Evolutionary conservation across 768 basidiomycete genomes (phyloP).

Genomic region (Lentinula detonsa): DNA sequence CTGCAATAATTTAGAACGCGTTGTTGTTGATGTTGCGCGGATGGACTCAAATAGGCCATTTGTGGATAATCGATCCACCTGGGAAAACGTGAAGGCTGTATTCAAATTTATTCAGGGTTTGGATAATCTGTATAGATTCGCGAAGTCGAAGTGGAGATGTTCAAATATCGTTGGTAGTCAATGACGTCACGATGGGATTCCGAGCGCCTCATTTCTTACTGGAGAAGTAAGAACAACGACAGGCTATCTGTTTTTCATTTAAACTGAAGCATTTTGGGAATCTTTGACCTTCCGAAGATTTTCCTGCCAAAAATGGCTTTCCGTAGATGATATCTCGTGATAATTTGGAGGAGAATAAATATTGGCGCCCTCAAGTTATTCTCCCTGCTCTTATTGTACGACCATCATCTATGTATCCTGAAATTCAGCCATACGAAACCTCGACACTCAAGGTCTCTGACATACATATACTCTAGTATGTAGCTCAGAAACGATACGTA

Average conservation of each 20-base stretch:
- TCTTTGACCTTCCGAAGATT: not conserved
- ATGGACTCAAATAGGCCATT: too few species aligned
- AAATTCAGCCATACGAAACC: constrained; percentile 56
- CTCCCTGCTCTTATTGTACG: not conserved
- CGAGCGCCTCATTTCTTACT: not conserved
- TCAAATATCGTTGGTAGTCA: not conserved
- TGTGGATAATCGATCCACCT: too few species aligned
- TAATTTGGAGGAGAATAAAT: not conserved
- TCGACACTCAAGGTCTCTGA: constrained; percentile 68
- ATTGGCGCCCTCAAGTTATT: not conserved
- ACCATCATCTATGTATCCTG: constrained; percentile 51
- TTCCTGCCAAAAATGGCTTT: not conserved
- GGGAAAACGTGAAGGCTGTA: too few species aligned
- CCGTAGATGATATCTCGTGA: not conserved
- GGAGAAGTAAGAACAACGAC: not conserved
- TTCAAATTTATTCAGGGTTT: too few species aligned
- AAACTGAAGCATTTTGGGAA: not conserved
- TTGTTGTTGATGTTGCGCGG: too few species aligned
- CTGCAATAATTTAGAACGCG: too few species aligned
- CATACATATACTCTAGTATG: constrained; percentile 71
- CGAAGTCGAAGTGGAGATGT: too few species aligned
- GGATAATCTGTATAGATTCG: too few species aligned
- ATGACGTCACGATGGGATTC: not conserved
- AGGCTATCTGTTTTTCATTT: not conserved
- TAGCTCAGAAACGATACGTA: not conserved